phyloP scores from a whole-genome alignment of 164 flowering plant genomes.

The Buxus sempervirens region DNA sequence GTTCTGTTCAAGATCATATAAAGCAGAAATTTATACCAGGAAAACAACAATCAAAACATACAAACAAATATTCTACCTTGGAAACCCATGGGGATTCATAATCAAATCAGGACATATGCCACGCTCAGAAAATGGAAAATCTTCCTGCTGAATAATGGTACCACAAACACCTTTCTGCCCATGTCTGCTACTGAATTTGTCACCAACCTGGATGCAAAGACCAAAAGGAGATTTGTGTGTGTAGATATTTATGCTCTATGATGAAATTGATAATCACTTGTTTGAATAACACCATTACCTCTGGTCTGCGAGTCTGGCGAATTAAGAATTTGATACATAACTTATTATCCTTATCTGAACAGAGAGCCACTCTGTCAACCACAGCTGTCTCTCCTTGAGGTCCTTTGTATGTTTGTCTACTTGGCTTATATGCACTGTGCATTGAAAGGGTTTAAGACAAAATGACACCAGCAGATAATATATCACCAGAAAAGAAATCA shows the following conservation, averaged over 20 bases:
- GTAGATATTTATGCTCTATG: neutral
- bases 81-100: constrained; percentile 99
- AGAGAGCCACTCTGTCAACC: constrained; percentile 78
- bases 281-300: constrained; percentile 33
- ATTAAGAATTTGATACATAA: constrained; percentile 58
- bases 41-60: neutral
- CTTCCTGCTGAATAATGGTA: constrained; percentile 89
- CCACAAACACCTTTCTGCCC: constrained; percentile 99
- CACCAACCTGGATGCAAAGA: constrained; percentile 59
- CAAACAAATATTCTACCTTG: constrained; percentile 46
- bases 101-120: constrained; percentile 97
- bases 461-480: neutral
- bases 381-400: constrained; percentile 72
- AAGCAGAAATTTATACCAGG: neutral
- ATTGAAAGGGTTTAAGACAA: constrained; percentile 2
- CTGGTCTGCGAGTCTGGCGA: constrained; percentile 92
- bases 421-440: constrained; percentile 48
- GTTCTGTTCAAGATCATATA: neutral
- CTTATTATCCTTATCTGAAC: constrained; percentile 44
- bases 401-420: constrained; percentile 49
- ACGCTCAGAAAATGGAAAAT: constrained; percentile 91
- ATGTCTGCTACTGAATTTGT: constrained; percentile 98
- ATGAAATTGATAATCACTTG: neutral
- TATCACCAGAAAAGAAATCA: constrained; percentile 2
- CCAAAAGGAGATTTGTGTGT: too few relatives aligned